These are phyloP conservation scores for Saussurea involucrata DNA, from an alignment of 129 eudicot genomes.

Conservation along the genomic window DNA sequence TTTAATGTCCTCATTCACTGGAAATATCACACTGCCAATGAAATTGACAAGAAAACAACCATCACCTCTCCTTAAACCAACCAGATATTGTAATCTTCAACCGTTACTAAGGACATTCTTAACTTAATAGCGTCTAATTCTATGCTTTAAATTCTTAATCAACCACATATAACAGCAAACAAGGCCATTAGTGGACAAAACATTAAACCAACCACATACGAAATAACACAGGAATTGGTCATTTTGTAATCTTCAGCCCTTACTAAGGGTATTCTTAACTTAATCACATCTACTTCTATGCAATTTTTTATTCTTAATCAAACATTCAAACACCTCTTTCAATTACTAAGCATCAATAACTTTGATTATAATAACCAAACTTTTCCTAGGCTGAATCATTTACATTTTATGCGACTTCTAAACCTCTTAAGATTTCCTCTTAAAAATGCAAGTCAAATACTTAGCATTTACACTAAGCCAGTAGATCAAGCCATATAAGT, in stretches of 20 bases:
- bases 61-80: neutral
- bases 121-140: neutral
- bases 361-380: neutral
- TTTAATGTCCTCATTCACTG: neutral
- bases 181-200: neutral
- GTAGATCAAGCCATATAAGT: slow-evolving; percentile 2
- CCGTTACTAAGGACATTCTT: neutral
- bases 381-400: neutral
- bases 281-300: neutral
- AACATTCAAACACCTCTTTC: neutral
- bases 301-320: neutral
- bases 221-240: neutral
- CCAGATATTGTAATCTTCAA: neutral
- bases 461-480: neutral
- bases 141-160: neutral
- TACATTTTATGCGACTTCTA: neutral
- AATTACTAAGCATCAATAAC: neutral
- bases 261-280: neutral
- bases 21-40: neutral
- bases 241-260: neutral
- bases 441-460: neutral
- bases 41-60: neutral
- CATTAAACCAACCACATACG: neutral
- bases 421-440: neutral
- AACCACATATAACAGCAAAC: neutral